A percentile compares a stretch with the other conserved stretches of the same genome.
These are phyloP conservation scores for Endocalyx cinctus DNA, from an alignment of 2,329 filamentous ascomycete genomes.

Conservation along the genomic window DNA sequence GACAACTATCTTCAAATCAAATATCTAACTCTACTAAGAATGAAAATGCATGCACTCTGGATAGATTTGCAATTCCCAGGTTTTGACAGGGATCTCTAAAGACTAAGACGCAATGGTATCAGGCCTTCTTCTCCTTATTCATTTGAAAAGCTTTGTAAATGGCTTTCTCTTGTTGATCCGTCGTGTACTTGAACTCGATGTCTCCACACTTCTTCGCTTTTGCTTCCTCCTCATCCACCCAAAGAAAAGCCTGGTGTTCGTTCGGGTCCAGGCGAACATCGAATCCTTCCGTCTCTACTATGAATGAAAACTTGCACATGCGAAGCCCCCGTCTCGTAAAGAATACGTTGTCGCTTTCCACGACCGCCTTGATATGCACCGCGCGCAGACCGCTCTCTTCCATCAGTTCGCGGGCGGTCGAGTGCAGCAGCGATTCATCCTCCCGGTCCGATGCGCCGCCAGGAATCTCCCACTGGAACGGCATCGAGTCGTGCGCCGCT, in stretches of 20 bases:
- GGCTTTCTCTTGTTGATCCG: conserved; percentile 13
- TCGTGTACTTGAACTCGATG: conserved; percentile 21
- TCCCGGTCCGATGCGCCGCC: conserved; percentile 34
- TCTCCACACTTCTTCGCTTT: conserved; percentile 17
- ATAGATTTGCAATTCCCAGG: too few relatives aligned
- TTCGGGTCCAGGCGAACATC: conserved; percentile 27
- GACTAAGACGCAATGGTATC: too few relatives aligned
- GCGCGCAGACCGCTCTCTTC: conserved; percentile 35
- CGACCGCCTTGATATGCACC: conserved; percentile 10
- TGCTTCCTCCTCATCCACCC: conserved; percentile 28
- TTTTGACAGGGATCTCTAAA: too few relatives aligned
- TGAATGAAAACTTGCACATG: conserved; percentile 25
- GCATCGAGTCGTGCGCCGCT: conserved; percentile 30
- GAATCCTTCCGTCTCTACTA: conserved; percentile 19
- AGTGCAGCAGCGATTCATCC: conserved; percentile 33
- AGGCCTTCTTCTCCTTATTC: conserved; percentile 7
- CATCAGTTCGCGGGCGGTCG: conserved; percentile 34
- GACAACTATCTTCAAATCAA: too few relatives aligned
- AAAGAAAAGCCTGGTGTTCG: conserved; percentile 28
- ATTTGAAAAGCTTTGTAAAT: conserved; percentile 20
- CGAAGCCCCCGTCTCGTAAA: conserved; percentile 11
- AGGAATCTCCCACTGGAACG: conserved; percentile 36
- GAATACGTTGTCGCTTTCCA: conserved; percentile 18
- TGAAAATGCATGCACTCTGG: too few relatives aligned
- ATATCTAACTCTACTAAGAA: too few relatives aligned